Conservation (phyloP, 805 yeast genomes). For the Sungouiozyma ichnusensis region DNA sequence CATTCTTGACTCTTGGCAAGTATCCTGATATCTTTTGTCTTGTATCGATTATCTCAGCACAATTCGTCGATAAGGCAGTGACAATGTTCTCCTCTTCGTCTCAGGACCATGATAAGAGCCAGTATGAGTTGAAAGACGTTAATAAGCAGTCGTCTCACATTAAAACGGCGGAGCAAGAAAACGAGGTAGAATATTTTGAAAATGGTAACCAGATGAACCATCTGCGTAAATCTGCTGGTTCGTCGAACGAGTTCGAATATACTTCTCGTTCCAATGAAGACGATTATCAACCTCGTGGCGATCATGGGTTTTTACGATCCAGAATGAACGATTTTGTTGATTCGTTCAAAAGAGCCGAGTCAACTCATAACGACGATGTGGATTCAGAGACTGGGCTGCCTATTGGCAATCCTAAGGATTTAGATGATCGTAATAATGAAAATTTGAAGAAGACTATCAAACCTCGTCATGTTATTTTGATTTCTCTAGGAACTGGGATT, state of each 20-base stretch:
- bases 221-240: constrained; percentile 1
- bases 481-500: constrained; percentile 76
- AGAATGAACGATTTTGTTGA: constrained; percentile 2
- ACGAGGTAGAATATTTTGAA: constrained; percentile 20
- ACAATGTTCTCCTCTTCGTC: not conserved
- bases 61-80: not conserved
- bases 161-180: constrained; percentile 14
- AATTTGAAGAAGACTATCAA: constrained; percentile 29
- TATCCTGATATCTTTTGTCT: too few species aligned
- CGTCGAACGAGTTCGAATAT: constrained; percentile 2
- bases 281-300: not conserved
- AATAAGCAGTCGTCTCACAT: constrained; percentile 4
- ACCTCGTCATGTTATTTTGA: constrained; percentile 52
- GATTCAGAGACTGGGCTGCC: constrained; percentile 3
- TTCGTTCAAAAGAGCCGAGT: constrained; percentile 10
- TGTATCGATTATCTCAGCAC: too few species aligned
- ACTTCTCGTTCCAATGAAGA: constrained; percentile 1
- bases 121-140: constrained; percentile 5
- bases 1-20: too few species aligned
- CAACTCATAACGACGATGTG: not conserved
- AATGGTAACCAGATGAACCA: constrained; percentile 1
- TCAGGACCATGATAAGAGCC: not conserved
- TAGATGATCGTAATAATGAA: constrained; percentile 10
- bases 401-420: constrained; percentile 1
- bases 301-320: not conserved